Evolutionary conservation across 164 flowering plant genomes (phyloP), one percentile per base, ranked within the genome.

Genomic region (Tetracentron sinense): DNA sequence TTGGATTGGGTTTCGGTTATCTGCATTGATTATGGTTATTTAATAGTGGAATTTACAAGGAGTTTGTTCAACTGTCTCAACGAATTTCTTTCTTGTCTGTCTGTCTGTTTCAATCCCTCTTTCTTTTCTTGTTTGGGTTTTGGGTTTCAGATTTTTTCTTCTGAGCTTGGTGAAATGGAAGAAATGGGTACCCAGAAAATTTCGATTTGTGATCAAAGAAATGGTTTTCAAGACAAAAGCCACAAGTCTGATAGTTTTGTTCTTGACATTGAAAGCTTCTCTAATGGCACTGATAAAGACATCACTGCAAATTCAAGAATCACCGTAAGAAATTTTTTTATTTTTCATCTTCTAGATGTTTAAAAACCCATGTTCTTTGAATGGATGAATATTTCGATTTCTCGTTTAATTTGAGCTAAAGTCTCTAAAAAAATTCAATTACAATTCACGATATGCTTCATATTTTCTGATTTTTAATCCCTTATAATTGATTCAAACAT

Each of bases 181-280:
- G 49, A 19, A 6, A 19, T 4, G 49, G 49, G 31, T 29, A 19
- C 12, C 25, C 59, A 17, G 59, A 56, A 56, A 33, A 30, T 56
- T 38, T 38, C 5, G 5, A 10, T 38, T 10, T 38, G 15, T 38
- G 14, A 38, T 10, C 44, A 38, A 38, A 10, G 44, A 16, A 10
- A 38, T 38, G 14, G 44, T 16, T 38, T 38, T 38, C 44, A 38
- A 38, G 44, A 38, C 44, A 38, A 3, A 16, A 29, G 42, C 30
- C 29, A 67, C 15, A 58, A 6, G 54, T 38, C 62, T 23, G 66
- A 69, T 35, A 28, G 69, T 27, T 70, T 59, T 29, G 15, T 60
- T 14, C 69, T 70, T 14, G 73, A 70, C 48, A 53, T 70, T 0
- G 69, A 60, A 20, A 70, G 47, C 73, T 54, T 70, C 30, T 64